Evolutionary conservation across 208 protist genomes (phyloP), one percentile per base, ranked within the genome.

Genomic region (Crithidia fasciculata): DNA sequence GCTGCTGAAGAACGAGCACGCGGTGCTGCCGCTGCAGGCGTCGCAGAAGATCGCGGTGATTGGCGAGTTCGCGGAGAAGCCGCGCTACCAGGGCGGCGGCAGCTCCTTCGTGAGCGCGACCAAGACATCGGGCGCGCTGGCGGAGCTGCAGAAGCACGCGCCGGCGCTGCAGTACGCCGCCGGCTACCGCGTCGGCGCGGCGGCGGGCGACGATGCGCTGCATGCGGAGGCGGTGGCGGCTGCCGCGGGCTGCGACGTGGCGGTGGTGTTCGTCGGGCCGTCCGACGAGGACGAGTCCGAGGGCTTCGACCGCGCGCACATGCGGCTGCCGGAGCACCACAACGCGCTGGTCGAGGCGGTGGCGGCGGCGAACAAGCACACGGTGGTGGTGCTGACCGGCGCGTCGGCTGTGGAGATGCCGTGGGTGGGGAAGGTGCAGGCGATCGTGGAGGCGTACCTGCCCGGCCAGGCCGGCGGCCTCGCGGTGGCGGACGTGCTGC

Each of bases 1-100:
- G 19, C 75, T 90, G 5, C 68, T 90, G 40, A 85, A 90, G 79
- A 90, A 90, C 58, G 72, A 87, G 12, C 44, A 83, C 13, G 53
- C 39, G 39, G 18, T 71, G 49, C 72, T 86, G 9, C 70, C 70
- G 36, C 19, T 81, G 59, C 9, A 59, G 10, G n/a, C 39, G 44
- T 18, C 43, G 18, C 15, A 37, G 40, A 83, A 19, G 58, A 50
- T 82, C n/a, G 59, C 52, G 16, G 67, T 82, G 10, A 41, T 84
- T 15, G 65, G 52, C 37, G 43, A 72, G 57, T n/a, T 81, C 7
- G 76, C 70, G 39, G 43, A 67, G 9, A 45, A 65, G 45, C 52
- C 45, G 45, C 70, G 56, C 15, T 74, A 86, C 59, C 67, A 85
- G 18, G 78, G 85, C 45, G 69, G 65, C 58, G 83, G 67, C 45